phyloP scores from a whole-genome alignment of 345 rosid genomes.

The Eucalyptus polyanthemos region DNA sequence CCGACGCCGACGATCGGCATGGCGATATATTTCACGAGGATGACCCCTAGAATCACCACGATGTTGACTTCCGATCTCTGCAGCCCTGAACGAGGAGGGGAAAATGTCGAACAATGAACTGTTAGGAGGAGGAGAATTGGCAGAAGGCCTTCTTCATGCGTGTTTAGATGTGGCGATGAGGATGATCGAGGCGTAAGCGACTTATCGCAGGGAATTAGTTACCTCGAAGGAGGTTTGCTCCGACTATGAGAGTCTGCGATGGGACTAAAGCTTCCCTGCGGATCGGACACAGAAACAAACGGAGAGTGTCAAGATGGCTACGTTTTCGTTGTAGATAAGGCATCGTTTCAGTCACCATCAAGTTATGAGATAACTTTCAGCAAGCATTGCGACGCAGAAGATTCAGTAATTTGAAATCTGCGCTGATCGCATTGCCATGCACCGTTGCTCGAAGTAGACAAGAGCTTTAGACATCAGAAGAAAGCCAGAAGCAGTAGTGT shows the following conservation, averaged over 20 bases:
- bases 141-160: not conserved
- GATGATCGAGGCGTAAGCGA: not conserved
- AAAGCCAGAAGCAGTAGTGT: not conserved
- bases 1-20: slow-evolving; percentile 7
- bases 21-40: not conserved
- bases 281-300: not conserved
- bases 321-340: not conserved
- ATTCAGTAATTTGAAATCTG: not conserved
- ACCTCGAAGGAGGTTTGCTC: slow-evolving; percentile 37
- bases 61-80: not conserved
- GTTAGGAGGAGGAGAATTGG: not conserved
- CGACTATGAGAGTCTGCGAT: slow-evolving; percentile 19
- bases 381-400: not conserved
- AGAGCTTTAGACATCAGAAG: not conserved
- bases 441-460: not conserved
- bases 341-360: not conserved
- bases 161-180: not conserved
- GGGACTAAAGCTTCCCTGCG: slow-evolving; percentile 32
- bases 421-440: not conserved
- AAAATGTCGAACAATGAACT: not conserved
- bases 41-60: not conserved
- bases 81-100: not conserved
- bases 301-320: not conserved
- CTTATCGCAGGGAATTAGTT: not conserved
- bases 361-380: not conserved